Evolutionary conservation across 2,329 filamentous ascomycete genomes (phyloP), one percentile per base, ranked within the genome.

Genomic region (Septoria petroselini): DNA sequence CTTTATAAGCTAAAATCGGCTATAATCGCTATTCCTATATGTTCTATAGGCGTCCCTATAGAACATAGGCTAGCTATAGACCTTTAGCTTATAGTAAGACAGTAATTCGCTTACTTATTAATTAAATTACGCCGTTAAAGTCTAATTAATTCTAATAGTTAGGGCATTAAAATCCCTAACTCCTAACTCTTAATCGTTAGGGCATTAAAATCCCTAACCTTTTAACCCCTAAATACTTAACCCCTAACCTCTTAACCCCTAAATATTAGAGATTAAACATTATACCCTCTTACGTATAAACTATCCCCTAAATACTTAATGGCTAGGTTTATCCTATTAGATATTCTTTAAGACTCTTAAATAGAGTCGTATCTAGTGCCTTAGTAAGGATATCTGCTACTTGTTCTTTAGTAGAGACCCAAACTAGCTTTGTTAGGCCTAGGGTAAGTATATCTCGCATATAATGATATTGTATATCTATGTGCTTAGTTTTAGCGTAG

Each of bases 401-500:
- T 38, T 50, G n/a, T 39, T 50, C 33, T 38, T 44, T 50, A 44
- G 40, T 44, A 43, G 31, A 27, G 23, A 50, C 31, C 30, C n/a
- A 50, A 30, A 37, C 40, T 41, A 50, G 33, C n/a, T 30, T 21
- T 43, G 40, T 40, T 27, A 43, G 19, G 17, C 31, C 25, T 8
- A 39, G 15, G 7, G 21, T 8, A 30, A 40, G 11, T 15, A 7
- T 21, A 12, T 44, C 34, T 23, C 25, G 7, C 40, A 50, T 11
- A 33, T 30, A 50, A 17, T 50, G 25, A 44, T 50, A 39, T 44
- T 43, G 27, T 38, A 50, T 50, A 50, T 50, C 34, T 23, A 50
- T 50, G 45, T 50, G 27, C 41, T 44, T 50, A 37, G 38, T 42
- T 18, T n/a, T 6, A 14, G 23, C 27, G 21, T 49, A 38, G 33